Evolutionary conservation across 1,284 basidiomycete species (phyloP), one percentile per base, ranked within the genome.

Genomic region (Cerioporus squamosus): DNA sequence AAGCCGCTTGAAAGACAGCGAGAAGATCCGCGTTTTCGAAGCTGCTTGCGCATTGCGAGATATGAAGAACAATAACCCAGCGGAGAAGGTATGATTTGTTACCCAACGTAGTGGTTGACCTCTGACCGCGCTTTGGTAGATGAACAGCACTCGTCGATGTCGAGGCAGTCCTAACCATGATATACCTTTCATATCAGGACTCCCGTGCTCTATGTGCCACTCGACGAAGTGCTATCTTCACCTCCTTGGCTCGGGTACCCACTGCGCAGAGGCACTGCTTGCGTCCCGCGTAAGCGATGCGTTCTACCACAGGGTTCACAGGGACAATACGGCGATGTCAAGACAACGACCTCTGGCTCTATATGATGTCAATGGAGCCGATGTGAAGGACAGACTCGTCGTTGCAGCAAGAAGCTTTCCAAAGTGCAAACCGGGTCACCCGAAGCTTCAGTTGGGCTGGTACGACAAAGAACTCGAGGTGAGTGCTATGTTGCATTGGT

Each of bases 201-300:
- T 71, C n/a, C 36, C 36, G 26, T 90, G 87, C 77, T 77, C 72
- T 47, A 60, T 65, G 29, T 90, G 89, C 62, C 85, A 84, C 65
- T 48, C 55, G 5, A 65, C 74, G 1, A 75, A 63, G 56, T 90
- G 87, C 62, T 86, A 82, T 66, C 59, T 61, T 9, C 85, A 89
- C 65, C 66, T 85, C 7, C 68, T 87, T n/a, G 45, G 67, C 7
- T 64, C 68, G 23, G 76, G 75, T 12, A 66, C 85, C 24, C 87
- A 91, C 69, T 78, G 81, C 2, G 74, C 80, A 2, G 78, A 83
- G 57, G 84, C 81, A 2, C 61, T 89, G 6, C 61, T 80, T 2
- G 63, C 63, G 7, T 54, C 70, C 26, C 60, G 64, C 15, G 65
- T 62, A 0, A 70, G 77, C 48, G 56, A 23, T 7, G 14, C 9